Conservation (phyloP, 2,329 filamentous ascomycete species). For the Waltergamsia citrina region DNA sequence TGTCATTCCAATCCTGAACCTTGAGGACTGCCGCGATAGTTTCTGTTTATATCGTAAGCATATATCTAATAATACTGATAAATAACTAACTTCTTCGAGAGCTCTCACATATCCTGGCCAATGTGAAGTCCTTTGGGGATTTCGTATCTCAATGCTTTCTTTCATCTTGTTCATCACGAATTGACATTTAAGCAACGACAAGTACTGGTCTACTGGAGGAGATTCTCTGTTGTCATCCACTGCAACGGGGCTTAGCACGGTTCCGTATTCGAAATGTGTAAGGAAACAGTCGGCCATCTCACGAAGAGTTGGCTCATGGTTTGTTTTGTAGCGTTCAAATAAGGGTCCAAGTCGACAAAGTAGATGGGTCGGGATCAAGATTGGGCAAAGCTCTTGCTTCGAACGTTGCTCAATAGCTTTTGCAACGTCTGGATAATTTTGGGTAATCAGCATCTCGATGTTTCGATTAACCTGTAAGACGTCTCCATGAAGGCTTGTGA, state of each 20-base stretch:
- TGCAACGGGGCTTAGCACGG: not conserved
- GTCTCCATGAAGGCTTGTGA: not conserved
- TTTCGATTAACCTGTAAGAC: not conserved
- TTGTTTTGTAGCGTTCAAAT: too few species aligned
- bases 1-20: too few species aligned
- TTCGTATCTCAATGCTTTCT: not conserved
- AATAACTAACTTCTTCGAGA: not conserved
- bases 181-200: not conserved
- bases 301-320: not conserved
- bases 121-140: not conserved
- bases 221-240: not conserved
- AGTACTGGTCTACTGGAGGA: not conserved
- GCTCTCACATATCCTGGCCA: slow-evolving; percentile 1
- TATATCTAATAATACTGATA: too few species aligned
- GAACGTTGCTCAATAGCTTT: not conserved
- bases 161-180: not conserved
- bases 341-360: not conserved
- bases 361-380: not conserved
- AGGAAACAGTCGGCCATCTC: not conserved
- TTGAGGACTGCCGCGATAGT: too few species aligned
- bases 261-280: not conserved
- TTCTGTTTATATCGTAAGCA: too few species aligned
- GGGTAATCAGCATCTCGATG: not conserved
- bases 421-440: slow-evolving; percentile 1
- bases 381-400: not conserved